A percentile compares a stretch with the other conserved stretches of the same genome.
phyloP scores from a whole-genome alignment of 176 grass and related monocot genomes.

The Olyra latifolia region DNA sequence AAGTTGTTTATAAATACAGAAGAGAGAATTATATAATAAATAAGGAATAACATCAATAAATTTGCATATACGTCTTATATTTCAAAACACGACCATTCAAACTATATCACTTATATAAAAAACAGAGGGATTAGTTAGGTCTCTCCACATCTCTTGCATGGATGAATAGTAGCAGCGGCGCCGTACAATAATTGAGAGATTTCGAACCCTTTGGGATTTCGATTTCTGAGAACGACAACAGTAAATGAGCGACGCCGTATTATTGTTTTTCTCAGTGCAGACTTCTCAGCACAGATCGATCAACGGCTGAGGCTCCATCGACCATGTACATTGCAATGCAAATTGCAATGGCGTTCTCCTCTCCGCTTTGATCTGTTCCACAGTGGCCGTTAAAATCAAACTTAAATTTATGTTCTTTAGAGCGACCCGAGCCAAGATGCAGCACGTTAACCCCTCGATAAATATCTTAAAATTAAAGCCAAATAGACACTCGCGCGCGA shows the following conservation, averaged over 20 bases:
- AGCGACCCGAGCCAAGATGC: neutral
- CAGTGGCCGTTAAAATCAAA: neutral
- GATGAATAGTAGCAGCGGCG: neutral
- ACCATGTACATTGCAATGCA: no score
- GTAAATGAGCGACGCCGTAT: neutral
- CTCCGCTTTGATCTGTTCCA: neutral
- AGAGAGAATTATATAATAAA: no score
- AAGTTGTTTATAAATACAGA: no score
- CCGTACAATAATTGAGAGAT: neutral
- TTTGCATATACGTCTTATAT: no score
- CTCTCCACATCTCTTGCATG: neutral
- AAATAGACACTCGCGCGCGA: neutral
- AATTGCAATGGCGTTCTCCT: neutral
- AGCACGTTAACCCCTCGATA: neutral
- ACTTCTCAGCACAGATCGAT: neutral
- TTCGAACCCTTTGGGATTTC: neutral
- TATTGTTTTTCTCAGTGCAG: neutral
- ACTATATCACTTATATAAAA: no score
- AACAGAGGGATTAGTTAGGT: no score
- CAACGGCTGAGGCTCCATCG: slow-evolving; percentile 8
- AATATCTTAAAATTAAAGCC: neutral
- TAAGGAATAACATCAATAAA: no score
- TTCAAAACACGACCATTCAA: no score
- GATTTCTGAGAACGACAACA: neutral
- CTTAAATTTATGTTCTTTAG: neutral